Conservation (phyloP, 1,284 basidiomycete species). For the Rhodotorula sp. region DNA sequence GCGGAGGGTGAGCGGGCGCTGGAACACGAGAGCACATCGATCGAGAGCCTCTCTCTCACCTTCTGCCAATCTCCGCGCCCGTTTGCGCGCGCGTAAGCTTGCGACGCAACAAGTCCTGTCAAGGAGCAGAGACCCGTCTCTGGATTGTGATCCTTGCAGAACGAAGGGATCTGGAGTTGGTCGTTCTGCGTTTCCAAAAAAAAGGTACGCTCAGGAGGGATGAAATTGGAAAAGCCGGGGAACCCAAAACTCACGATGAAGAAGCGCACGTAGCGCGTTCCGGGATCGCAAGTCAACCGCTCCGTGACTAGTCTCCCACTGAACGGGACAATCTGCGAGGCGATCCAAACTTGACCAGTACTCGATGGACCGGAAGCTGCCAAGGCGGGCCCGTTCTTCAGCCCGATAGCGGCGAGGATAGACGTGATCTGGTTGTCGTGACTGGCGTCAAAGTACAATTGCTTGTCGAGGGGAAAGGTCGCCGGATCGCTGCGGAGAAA, state of each 20-base stretch:
- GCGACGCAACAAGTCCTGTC: conserved; percentile 1
- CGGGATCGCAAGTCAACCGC: conserved; percentile 49
- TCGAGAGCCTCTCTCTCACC: neutral
- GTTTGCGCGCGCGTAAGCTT: neutral
- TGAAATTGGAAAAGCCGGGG: neutral
- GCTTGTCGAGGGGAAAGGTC: conserved; percentile 62
- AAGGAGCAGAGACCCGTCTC: conserved; percentile 5
- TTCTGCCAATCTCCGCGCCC: conserved; percentile 11
- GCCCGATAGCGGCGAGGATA: conserved; percentile 12
- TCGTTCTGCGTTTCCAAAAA: conserved; percentile 1
- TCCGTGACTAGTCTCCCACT: conserved; percentile 65
- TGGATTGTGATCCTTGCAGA: neutral
- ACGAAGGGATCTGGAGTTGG: conserved; percentile 18
- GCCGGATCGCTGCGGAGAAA: conserved; percentile 50
- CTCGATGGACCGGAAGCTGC: neutral
- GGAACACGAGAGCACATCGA: too few relatives aligned
- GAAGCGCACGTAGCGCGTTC: conserved; percentile 2
- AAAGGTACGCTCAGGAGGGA: neutral
- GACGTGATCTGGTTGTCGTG: conserved; percentile 36
- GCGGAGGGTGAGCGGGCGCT: too few relatives aligned
- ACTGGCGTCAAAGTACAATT: conserved; percentile 36
- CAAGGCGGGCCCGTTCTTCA: conserved; percentile 17
- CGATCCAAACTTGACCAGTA: conserved; percentile 56
- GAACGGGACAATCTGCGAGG: conserved; percentile 65
- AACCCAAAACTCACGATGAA: neutral